Evolutionary conservation across 208 protist species (phyloP), one percentile per base, ranked within the genome.

Genomic region (Crithidia mellificae): DNA sequence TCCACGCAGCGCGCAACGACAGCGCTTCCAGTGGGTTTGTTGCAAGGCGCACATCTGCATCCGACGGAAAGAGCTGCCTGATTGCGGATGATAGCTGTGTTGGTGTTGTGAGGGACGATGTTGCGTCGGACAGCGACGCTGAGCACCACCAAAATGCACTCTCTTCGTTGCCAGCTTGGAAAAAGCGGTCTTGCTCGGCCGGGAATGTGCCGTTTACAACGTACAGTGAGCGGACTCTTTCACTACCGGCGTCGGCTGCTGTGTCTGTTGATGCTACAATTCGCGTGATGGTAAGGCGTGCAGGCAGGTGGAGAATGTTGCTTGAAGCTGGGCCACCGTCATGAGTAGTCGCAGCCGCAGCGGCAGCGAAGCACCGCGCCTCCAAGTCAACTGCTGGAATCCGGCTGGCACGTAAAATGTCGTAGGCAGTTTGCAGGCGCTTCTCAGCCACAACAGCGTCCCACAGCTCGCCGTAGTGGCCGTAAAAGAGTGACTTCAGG

Each of bases 201-300:
- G 83, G 84, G 56, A 88, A 93, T 63, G 88, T 82, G 17, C 90
- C 92, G 67, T 97, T 95, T 25, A 90, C 63, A 1, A 95, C 81
- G 62, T 91, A 93, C n/a, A 36, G 47, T 24, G 38, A 50, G 36
- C 9, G 2, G 11, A 2, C 3, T n/a, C 24, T 49, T 29, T 22
- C 52, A 58, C 6, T 9, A 32, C 27, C n/a, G 52, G 46, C 47
- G 24, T 25, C 34, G 6, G n/a, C n/a, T n/a, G n/a, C n/a, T n/a
- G n/a, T n/a, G 34, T 38, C 30, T 19, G 24, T 25, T 3, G 0
- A 6, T 15, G 20, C 9, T 2, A 1, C 6, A 27, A 51, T 22
- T 22, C 46, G 17, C 2, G 70, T 76, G 41, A 76, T 59, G 46
- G 47, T 76, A 39, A 76, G 29, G 41, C 56, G 47, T 15, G 52